Evolutionary conservation across 1,284 basidiomycete genomes (phyloP).

Genomic region (Ustilago xerochloae): DNA sequence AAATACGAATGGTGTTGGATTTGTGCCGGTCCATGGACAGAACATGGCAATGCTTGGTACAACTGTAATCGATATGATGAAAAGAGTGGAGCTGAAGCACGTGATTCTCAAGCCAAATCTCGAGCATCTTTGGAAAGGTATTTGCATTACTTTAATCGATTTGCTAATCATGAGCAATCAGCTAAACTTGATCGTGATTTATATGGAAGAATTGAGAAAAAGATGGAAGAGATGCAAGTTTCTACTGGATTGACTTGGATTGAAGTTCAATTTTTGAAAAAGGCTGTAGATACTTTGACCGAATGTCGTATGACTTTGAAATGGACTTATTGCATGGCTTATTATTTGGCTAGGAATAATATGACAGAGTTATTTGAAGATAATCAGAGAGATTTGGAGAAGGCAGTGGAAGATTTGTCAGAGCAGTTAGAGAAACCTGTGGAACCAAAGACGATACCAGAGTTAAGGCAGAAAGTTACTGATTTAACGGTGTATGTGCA

Average conservation of each 20-base stretch:
- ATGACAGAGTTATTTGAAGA: constrained; percentile 97
- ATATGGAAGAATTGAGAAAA: constrained; percentile 95
- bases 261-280: constrained; percentile 98
- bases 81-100: constrained; percentile 85
- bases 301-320: constrained; percentile 95
- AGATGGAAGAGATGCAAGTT: constrained; percentile 99
- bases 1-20: constrained; percentile 75
- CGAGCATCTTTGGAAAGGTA: constrained; percentile 92
- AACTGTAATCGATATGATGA: constrained; percentile 98
- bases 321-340: constrained; percentile 99
- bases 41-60: constrained; percentile 97
- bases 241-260: constrained; percentile 93
- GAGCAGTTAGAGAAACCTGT: constrained; percentile 91
- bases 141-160: constrained; percentile 74
- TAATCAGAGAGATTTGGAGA: constrained; percentile 95
- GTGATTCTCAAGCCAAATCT: constrained; percentile 75
- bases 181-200: constrained; percentile 93
- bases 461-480: constrained; percentile 88
- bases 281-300: constrained; percentile 85
- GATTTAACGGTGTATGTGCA: constrained; percentile 85
- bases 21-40: constrained; percentile 88
- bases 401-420: constrained; percentile 92
- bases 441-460: constrained; percentile 83
- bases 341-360: constrained; percentile 86
- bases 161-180: constrained; percentile 98